Evolutionary conservation across 2,329 filamentous ascomycete species (phyloP).

Genomic region (Ascochyta pisi): DNA sequence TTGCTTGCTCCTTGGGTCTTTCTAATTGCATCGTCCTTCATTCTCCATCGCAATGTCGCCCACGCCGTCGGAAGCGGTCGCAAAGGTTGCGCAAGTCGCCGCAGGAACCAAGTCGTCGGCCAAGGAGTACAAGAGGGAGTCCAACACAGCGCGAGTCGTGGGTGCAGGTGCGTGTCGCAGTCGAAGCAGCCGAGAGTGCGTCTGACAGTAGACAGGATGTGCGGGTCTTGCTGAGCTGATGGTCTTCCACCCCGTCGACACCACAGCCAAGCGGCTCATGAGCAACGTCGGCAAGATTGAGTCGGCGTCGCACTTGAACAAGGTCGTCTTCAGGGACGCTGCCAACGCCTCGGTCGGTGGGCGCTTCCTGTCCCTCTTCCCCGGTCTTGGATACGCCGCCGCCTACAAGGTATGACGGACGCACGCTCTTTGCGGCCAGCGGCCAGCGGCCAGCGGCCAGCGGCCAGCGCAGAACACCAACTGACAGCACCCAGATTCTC

Average conservation of each 20-base stretch:
- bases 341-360: conserved; percentile 71
- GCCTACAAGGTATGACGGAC: conserved; percentile 78
- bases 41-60: conserved; percentile 17
- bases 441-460: too few species aligned
- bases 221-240: conserved; percentile 92
- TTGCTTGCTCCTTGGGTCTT: conserved; percentile 8
- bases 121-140: conserved; percentile 81
- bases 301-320: conserved; percentile 72
- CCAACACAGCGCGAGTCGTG: conserved; percentile 82
- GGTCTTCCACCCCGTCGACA: conserved; percentile 85
- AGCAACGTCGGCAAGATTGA: conserved; percentile 85
- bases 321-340: conserved; percentile 92
- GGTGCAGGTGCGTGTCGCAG: conserved; percentile 75
- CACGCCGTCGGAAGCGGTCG: conserved; percentile 16
- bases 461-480: background rate
- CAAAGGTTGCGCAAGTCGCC: conserved; percentile 24
- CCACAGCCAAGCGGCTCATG: conserved; percentile 98
- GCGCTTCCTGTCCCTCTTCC: conserved; percentile 96
- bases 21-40: conserved; percentile 10
- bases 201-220: conserved; percentile 66
- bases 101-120: conserved; percentile 52
- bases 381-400: conserved; percentile 94
- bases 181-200: background rate
- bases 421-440: conserved; percentile 13
- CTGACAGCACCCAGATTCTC: conserved; percentile 65